phyloP scores from a whole-genome alignment of 2,329 filamentous ascomycete species.

The Ceratocystiopsis brevicomis region DNA sequence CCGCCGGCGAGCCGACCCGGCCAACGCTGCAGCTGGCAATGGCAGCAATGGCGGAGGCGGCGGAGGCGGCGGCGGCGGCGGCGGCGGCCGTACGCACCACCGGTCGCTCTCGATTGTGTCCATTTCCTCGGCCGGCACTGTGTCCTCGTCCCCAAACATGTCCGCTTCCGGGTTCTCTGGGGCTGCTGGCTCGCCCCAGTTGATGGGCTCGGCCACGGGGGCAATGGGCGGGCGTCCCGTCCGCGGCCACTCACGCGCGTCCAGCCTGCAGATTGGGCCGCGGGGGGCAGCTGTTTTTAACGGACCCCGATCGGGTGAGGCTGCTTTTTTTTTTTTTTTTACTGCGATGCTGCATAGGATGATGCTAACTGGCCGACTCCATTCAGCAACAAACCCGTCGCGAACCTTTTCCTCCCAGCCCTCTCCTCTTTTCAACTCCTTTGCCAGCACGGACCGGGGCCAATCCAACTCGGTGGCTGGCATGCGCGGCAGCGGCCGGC shows the following conservation, averaged over 20 bases:
- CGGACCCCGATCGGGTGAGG: slow-evolving; percentile 21
- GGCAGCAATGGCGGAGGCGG: slow-evolving; percentile 11
- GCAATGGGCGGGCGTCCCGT: slow-evolving; percentile 22
- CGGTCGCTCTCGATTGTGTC: slow-evolving; percentile 71
- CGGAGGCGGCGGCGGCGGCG: slow-evolving; percentile 12
- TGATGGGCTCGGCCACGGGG: neutral
- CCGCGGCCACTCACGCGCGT: slow-evolving; percentile 55
- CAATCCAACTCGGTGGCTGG: slow-evolving; percentile 19
- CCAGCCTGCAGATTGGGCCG: slow-evolving; percentile 60
- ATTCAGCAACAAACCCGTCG: slow-evolving; percentile 21
- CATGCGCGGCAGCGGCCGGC: slow-evolving; percentile 16
- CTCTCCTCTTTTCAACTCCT: slow-evolving; percentile 35
- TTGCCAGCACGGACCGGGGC: too few relatives aligned
- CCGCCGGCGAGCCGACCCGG: slow-evolving; percentile 1
- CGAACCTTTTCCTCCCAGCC: slow-evolving; percentile 25
- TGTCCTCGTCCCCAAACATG: slow-evolving; percentile 5
- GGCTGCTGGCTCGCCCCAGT: neutral
- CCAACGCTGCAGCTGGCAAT: too few relatives aligned
- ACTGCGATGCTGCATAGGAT: neutral
- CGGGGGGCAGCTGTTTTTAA: slow-evolving; percentile 22
- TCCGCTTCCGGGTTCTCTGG: neutral
- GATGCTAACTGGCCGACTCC: neutral
- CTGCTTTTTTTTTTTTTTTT: neutral
- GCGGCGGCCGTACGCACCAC: slow-evolving; percentile 29
- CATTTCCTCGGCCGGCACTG: slow-evolving; percentile 37